Evolutionary conservation across 768 basidiomycete genomes (phyloP).

Genomic region (Phlebiopsis flavidoalba): DNA sequence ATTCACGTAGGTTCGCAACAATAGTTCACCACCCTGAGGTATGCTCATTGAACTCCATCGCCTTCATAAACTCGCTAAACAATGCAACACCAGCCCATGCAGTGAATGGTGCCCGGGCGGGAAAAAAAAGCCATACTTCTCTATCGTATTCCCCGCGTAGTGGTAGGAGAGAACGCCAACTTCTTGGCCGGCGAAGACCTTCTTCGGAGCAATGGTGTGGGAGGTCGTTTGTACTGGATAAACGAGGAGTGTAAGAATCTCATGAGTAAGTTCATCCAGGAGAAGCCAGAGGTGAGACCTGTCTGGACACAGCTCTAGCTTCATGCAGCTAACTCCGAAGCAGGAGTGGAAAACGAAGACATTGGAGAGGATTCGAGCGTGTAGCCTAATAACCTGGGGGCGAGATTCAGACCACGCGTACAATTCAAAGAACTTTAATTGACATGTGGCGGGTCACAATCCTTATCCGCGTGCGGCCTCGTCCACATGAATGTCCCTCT

Average conservation of each 20-base stretch:
- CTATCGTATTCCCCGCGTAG: slow-evolving; percentile 58
- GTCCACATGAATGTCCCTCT: too few species aligned
- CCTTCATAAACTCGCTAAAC: not conserved
- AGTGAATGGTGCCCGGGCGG: slow-evolving; percentile 62
- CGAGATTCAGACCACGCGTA: too few species aligned
- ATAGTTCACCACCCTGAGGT: slow-evolving; percentile 37
- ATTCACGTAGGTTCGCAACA: not conserved
- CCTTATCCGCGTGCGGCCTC: too few species aligned
- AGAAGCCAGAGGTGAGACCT: slow-evolving; percentile 45
- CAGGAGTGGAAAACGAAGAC: slow-evolving; percentile 60
- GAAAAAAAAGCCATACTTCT: slow-evolving; percentile 50
- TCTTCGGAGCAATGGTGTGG: slow-evolving; percentile 45
- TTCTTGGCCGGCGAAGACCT: slow-evolving; percentile 52
- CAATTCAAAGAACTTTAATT: too few species aligned
- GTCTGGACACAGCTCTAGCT: not conserved
- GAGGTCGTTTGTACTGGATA: slow-evolving; percentile 36
- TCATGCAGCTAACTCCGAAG: slow-evolving; percentile 6
- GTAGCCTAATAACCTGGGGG: not conserved
- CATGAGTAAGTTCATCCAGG: slow-evolving; percentile 52
- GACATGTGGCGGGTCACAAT: too few species aligned
- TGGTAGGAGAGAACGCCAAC: slow-evolving; percentile 59
- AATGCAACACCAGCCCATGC: slow-evolving; percentile 43
- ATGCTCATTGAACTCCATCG: slow-evolving; percentile 2
- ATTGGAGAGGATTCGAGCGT: slow-evolving; percentile 37
- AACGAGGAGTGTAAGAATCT: slow-evolving; percentile 47